Evolutionary conservation across 2,329 filamentous ascomycete genomes (phyloP).

Genomic region (Cercospora sp.): DNA sequence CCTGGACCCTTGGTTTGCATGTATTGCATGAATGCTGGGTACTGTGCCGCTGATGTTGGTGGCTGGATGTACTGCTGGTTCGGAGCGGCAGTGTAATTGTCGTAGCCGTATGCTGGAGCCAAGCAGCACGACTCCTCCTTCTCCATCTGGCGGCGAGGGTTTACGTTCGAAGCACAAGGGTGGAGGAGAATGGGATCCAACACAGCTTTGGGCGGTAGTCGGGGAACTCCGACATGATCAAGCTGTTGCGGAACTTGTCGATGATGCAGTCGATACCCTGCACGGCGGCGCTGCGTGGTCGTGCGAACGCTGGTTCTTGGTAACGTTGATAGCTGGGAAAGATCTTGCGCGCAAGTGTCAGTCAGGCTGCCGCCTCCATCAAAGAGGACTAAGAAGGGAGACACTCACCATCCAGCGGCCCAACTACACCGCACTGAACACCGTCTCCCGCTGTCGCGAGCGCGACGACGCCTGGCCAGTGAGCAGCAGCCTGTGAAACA

Average conservation of each 20-base stretch:
- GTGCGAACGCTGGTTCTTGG: constrained; percentile 71
- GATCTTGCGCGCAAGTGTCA: not conserved
- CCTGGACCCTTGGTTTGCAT: not conserved
- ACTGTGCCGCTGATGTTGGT: not conserved
- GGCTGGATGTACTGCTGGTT: not conserved
- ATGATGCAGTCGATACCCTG: constrained; percentile 89
- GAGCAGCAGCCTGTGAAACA: not conserved
- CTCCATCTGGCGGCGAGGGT: too few relatives aligned
- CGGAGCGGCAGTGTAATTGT: constrained; percentile 5
- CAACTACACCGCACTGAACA: not conserved
- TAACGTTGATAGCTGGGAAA: too few relatives aligned
- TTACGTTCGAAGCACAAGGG: too few relatives aligned
- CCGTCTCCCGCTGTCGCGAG: not conserved
- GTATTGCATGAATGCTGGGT: not conserved
- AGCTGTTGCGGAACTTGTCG: constrained; percentile 95
- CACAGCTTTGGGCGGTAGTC: constrained; percentile 84
- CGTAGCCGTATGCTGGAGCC: constrained; percentile 6
- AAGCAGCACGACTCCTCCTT: constrained; percentile 31
- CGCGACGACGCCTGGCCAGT: not conserved
- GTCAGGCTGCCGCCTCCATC: not conserved
- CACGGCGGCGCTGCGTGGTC: constrained; percentile 71
- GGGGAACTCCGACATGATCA: constrained; percentile 83
- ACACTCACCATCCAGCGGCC: not conserved
- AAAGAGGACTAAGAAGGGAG: not conserved
- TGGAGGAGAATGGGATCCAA: constrained; percentile 30